phyloP scores from a whole-genome alignment of 441 rosid genomes.

The Brassica hybrid region DNA sequence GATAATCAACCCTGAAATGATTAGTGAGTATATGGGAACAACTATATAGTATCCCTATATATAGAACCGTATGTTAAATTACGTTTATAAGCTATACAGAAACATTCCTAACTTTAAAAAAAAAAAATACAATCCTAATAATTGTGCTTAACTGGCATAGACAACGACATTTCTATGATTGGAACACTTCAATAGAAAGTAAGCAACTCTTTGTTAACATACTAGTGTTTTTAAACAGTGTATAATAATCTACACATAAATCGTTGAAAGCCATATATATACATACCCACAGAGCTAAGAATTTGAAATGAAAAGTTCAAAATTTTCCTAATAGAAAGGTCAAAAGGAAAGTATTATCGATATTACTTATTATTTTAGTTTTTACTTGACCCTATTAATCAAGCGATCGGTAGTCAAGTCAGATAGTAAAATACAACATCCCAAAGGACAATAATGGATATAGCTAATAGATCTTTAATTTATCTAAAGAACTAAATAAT shows the following conservation, averaged over 20 bases:
- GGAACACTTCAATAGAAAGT: conserved; percentile 25
- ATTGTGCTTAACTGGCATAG: conserved; percentile 31
- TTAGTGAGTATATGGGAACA: conserved; percentile 28
- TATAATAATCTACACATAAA: conserved; percentile 15
- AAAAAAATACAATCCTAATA: background rate
- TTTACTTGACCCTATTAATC: conserved; percentile 15
- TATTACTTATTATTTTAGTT: background rate
- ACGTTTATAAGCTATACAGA: background rate
- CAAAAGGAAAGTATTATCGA: background rate
- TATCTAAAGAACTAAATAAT: background rate
- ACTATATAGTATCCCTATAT: conserved; percentile 12
- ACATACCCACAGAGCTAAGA: background rate
- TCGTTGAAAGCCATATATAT: background rate
- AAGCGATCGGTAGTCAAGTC: conserved; percentile 6
- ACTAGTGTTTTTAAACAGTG: background rate
- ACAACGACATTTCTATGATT: conserved; percentile 31
- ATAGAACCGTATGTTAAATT: conserved; percentile 15
- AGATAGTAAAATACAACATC: conserved; percentile 11
- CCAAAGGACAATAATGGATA: conserved; percentile 3
- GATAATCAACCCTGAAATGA: conserved; percentile 36
- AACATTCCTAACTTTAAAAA: background rate
- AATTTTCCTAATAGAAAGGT: background rate
- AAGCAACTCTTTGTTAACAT: conserved; percentile 7
- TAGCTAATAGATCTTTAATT: background rate
- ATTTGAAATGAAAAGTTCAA: background rate